Base-by-base conservation (phyloP, 2,329 filamentous ascomycete genomes). In the Lachnellula willkommii region DNA sequence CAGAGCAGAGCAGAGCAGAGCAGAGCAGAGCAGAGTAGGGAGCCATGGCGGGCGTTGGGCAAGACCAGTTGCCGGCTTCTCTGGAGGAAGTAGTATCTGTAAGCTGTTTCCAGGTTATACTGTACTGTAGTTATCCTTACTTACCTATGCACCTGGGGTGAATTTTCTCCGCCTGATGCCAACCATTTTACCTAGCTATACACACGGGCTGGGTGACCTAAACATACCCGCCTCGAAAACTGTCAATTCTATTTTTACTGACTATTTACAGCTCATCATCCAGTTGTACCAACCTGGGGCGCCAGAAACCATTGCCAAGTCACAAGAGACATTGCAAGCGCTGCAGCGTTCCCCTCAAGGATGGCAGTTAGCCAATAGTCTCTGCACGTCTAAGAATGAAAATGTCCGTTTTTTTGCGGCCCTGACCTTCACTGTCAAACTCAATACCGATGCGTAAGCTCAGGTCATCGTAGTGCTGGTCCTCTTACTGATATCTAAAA, bases 401-500 rank as follows among this genome's bases (percentile, higher is more conserved):
- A 87, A 92, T 65, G 83, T 94, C 63, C 87, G 88, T 61, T 97
- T 97, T 73, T 96, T 95, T 69, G 94, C 90, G 14, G 93, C 92
- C 32, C 79, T 96, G 57, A 97, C 93, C 0, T 87, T 96, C 63
- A 95, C 90, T 50, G 84, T 97, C 65, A 99, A 97, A 74, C 82
- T 97, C 56, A 96, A 97, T 69, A 87, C 86, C n/a, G 90, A 94
- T 68, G 90, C 85, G 87, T 88, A 74, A 60, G 77, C 11, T n/a
- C 5, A 22, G 24, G 15, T 26, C 3, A 26, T 14, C 17, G 1
- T 42, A 11, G 28, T 43, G 28, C 17, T 15, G 22, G n/a, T 17
- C 52, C 51, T 43, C n/a, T 9, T 55, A 49, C 57, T 66, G 50
- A 65, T 20, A 39, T 12, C 51, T 53, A 14, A 50, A 28, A 80